A percentile compares a stretch with the other conserved stretches of the same genome.
These are phyloP conservation scores for Salix dunnii DNA, from an alignment of 345 rosid species.

Conservation along the genomic window DNA sequence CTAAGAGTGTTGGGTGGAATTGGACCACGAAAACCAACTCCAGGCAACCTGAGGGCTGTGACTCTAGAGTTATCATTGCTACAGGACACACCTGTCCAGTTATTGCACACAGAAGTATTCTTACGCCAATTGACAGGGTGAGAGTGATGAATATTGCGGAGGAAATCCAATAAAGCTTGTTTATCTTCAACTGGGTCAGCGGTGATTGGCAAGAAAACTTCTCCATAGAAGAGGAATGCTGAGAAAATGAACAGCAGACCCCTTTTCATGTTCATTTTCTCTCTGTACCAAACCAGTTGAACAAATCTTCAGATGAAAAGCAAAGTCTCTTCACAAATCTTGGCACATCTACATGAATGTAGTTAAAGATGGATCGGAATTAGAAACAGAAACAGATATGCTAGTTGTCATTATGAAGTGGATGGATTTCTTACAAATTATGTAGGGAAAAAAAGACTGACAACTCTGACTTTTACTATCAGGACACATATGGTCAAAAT, in stretches of 20 bases:
- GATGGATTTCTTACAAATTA: not conserved
- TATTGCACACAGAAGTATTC: constrained; percentile 26
- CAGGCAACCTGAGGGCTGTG: constrained; percentile 34
- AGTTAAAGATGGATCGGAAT: constrained; percentile 3
- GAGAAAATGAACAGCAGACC: constrained; percentile 28
- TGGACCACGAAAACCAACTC: constrained; percentile 29
- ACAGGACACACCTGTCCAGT: constrained; percentile 41
- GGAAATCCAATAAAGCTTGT: constrained; percentile 38
- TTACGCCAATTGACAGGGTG: constrained; percentile 29
- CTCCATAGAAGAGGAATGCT: constrained; percentile 35
- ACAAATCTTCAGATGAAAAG: not conserved
- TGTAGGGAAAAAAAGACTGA: not conserved
- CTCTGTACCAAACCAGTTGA: not conserved
- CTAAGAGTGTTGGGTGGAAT: constrained; percentile 38
- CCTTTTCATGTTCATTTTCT: constrained; percentile 28
- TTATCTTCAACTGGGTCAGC: constrained; percentile 41
- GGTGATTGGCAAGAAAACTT: constrained; percentile 24
- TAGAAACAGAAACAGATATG: constrained; percentile 10
- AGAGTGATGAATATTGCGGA: constrained; percentile 19
- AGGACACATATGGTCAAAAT: constrained; percentile 22
- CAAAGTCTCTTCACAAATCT: constrained; percentile 19
- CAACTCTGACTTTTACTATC: not conserved
- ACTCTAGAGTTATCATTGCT: constrained; percentile 24
- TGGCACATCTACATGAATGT: constrained; percentile 18
- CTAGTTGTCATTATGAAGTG: not conserved